Evolutionary conservation across 768 basidiomycete species (phyloP).

Genomic region (Russula lepida): DNA sequence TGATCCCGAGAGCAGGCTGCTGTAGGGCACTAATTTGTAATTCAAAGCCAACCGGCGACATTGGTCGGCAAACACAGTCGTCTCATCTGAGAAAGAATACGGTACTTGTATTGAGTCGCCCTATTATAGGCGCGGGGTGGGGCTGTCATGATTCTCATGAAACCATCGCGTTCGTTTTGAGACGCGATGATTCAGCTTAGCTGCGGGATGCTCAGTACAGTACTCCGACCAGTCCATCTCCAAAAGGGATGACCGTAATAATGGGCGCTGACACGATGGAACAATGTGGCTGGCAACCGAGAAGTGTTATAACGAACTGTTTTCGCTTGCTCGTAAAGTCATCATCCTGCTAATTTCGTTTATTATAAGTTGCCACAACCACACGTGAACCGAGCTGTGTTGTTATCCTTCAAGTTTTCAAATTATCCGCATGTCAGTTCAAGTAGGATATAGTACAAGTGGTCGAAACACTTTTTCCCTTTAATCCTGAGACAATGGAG

Average conservation of each 20-base stretch:
- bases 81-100: background rate
- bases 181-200: background rate
- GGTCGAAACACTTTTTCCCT: background rate
- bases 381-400: background rate
- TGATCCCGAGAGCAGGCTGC: background rate
- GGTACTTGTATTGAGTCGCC: constrained; percentile 1
- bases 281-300: constrained; percentile 13
- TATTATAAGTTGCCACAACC: background rate
- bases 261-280: constrained; percentile 10
- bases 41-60: constrained; percentile 10
- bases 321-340: constrained; percentile 7
- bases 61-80: background rate
- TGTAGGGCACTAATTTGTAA: constrained; percentile 1
- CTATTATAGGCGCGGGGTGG: background rate
- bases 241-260: background rate
- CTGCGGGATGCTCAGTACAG: background rate
- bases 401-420: background rate
- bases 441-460: background rate
- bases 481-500: background rate
- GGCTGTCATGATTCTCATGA: constrained; percentile 2
- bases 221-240: background rate
- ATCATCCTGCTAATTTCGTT: background rate
- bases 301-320: background rate
- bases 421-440: background rate
- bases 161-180: constrained; percentile 4